Evolutionary conservation across 2,329 filamentous ascomycete species (phyloP).

Genomic region (Hymenoscyphus repandus): DNA sequence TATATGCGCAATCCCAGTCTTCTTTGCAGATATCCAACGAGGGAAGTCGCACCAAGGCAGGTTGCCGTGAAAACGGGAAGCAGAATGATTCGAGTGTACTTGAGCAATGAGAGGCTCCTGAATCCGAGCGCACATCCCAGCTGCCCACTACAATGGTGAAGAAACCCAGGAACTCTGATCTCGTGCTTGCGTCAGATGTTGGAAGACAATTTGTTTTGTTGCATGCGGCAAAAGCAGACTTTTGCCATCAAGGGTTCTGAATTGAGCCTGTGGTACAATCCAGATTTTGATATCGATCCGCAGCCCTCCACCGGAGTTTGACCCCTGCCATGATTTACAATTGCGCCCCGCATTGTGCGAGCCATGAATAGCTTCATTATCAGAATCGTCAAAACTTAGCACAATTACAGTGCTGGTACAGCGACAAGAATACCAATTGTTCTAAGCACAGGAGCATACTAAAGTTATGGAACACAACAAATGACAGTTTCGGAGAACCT

Average conservation of each 20-base stretch:
- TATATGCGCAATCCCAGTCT: background rate
- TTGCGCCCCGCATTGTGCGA: background rate
- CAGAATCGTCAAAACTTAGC: too few relatives aligned
- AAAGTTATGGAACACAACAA: too few relatives aligned
- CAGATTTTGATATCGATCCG: background rate
- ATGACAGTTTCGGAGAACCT: too few relatives aligned
- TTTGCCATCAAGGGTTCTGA: background rate
- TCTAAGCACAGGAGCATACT: too few relatives aligned
- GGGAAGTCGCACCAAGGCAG: background rate
- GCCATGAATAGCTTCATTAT: too few relatives aligned
- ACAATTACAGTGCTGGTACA: too few relatives aligned
- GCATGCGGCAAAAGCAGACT: constrained; percentile 11
- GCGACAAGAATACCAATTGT: too few relatives aligned
- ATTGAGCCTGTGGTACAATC: background rate
- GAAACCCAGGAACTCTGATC: constrained; percentile 1
- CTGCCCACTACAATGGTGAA: background rate
- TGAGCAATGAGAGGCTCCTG: background rate
- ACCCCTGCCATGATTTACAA: background rate
- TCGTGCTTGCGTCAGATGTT: constrained; percentile 8
- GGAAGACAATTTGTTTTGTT: constrained; percentile 9
- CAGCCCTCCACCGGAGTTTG: background rate
- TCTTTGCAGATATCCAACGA: background rate
- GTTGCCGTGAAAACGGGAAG: background rate
- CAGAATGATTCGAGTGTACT: background rate
- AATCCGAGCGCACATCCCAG: background rate